Evolutionary conservation across 345 rosid species (phyloP).

Genomic region (Acer negundo): DNA sequence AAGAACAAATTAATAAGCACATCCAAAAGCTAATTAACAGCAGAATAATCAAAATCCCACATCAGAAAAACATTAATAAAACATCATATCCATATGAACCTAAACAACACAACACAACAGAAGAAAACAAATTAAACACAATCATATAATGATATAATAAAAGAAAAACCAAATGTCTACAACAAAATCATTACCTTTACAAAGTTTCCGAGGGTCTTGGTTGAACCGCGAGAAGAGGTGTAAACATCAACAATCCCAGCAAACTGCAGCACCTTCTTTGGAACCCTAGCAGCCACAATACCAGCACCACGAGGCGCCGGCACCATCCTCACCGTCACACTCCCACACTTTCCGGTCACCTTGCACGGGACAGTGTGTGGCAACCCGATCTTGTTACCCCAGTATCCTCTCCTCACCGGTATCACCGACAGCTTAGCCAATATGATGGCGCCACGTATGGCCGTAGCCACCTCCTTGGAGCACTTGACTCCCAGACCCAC

Average conservation of each 20-base stretch:
- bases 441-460: slow-evolving; percentile 63
- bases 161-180: too few species aligned
- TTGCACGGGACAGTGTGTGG: slow-evolving; percentile 78
- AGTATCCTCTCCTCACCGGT: slow-evolving; percentile 70
- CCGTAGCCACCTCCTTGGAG: slow-evolving; percentile 71
- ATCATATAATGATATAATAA: too few species aligned
- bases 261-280: slow-evolving; percentile 83
- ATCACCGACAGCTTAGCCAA: slow-evolving; percentile 66
- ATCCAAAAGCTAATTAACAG: too few species aligned
- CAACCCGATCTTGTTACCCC: slow-evolving; percentile 79
- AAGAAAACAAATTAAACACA: too few species aligned
- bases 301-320: slow-evolving; percentile 89
- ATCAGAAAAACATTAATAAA: too few species aligned
- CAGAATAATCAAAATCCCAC: too few species aligned
- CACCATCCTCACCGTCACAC: slow-evolving; percentile 75
- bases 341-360: slow-evolving; percentile 76
- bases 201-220: slow-evolving; percentile 81
- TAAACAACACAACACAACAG: too few species aligned
- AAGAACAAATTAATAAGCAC: too few species aligned
- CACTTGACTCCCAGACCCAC: slow-evolving; percentile 77
- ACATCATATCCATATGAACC: too few species aligned
- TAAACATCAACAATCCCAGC: slow-evolving; percentile 86
- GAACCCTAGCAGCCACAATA: slow-evolving; percentile 87
- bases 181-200: slow-evolving; percentile 52
- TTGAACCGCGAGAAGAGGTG: slow-evolving; percentile 76